These are phyloP conservation scores for Cydonia oblonga DNA, from an alignment of 331 rosid genomes.

Conservation along the genomic window DNA sequence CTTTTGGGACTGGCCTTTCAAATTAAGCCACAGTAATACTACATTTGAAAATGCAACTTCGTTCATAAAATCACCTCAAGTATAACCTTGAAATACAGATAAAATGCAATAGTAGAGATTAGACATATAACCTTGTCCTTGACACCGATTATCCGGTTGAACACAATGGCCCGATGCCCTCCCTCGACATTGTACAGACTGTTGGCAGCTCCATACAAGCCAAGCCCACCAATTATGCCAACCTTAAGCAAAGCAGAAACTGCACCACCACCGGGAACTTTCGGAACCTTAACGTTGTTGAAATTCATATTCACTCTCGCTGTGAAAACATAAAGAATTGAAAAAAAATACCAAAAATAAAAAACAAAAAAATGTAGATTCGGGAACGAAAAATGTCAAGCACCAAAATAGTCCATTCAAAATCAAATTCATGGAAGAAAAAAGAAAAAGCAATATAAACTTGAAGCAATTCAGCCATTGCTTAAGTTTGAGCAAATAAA, in stretches of 20 bases:
- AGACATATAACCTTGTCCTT: slow-evolving; percentile 64
- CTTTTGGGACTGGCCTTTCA: not conserved
- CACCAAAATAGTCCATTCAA: too few species aligned
- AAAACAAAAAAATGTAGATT: too few species aligned
- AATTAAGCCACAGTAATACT: not conserved
- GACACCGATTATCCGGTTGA: slow-evolving; percentile 71
- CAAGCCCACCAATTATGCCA: slow-evolving; percentile 67
- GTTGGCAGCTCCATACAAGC: slow-evolving; percentile 59
- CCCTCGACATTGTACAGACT: slow-evolving; percentile 97
- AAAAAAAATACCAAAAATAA: not conserved
- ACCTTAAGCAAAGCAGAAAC: slow-evolving; percentile 46
- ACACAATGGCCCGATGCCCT: slow-evolving; percentile 88
- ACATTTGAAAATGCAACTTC: not conserved
- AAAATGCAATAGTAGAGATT: not conserved
- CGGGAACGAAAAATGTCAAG: too few species aligned
- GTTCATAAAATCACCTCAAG: not conserved
- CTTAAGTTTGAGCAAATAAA: too few species aligned
- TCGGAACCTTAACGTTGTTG: slow-evolving; percentile 59
- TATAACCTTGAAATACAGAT: too few species aligned
- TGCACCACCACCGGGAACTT: slow-evolving; percentile 65
- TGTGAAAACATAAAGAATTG: not conserved
- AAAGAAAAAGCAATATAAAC: too few species aligned
- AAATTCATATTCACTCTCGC: slow-evolving; percentile 43
- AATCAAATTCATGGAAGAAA: too few species aligned
- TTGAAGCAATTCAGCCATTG: too few species aligned